These are phyloP conservation scores for Bipolaris gigantea DNA, from an alignment of 2,329 filamentous ascomycete genomes.

Conservation along the genomic window DNA sequence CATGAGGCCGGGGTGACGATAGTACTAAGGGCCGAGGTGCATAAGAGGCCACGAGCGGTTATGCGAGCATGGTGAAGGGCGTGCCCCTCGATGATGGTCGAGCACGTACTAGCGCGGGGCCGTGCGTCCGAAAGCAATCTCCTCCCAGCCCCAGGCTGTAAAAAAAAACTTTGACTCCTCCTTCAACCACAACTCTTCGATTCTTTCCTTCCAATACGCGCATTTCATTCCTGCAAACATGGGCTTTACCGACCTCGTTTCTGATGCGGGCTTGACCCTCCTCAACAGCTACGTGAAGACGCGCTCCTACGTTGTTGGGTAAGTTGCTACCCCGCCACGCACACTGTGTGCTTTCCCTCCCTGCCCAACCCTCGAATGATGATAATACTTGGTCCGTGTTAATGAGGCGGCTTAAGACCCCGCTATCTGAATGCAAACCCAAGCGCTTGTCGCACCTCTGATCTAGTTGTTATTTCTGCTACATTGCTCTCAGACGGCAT, in stretches of 20 bases:
- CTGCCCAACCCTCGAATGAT: conserved; percentile 60
- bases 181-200: conserved; percentile 21
- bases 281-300: conserved; percentile 74
- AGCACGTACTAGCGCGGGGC: conserved; percentile 22
- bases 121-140: conserved; percentile 21
- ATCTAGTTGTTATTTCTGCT: conserved; percentile 24
- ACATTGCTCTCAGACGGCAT: conserved; percentile 7
- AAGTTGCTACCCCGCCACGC: conserved; percentile 53
- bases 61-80: background rate
- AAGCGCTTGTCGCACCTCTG: conserved; percentile 79
- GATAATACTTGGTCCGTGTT: conserved; percentile 95
- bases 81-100: conserved; percentile 3
- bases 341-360: conserved; percentile 19
- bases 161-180: conserved; percentile 26
- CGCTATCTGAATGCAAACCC: conserved; percentile 76
- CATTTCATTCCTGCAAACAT: conserved; percentile 51
- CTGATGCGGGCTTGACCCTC: conserved; percentile 67
- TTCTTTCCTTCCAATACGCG: conserved; percentile 14
- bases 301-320: conserved; percentile 82
- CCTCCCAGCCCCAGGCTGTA: conserved; percentile 17
- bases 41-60: background rate
- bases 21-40: background rate
- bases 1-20: background rate
- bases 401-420: conserved; percentile 92
- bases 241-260: conserved; percentile 70